Base-by-base conservation (phyloP, 2,329 filamentous ascomycete species). In the Monilinia polystroma region DNA sequence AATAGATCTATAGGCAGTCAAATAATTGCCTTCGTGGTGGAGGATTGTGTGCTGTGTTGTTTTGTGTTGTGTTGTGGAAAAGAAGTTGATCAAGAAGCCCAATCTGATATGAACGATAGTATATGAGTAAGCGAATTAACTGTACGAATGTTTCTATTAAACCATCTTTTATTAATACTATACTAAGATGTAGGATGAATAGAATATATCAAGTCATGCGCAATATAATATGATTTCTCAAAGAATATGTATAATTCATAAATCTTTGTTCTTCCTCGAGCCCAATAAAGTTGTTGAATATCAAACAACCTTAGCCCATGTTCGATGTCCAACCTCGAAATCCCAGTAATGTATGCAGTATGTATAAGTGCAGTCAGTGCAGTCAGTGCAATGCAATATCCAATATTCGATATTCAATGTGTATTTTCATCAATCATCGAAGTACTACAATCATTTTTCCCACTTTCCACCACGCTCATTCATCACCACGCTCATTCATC, bases 41-140 rank as follows among this genome's bases (percentile, higher is more conserved):
- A 45, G n/a, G 12, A n/a, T 62, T 62, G n/a, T 60, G 49, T 29
- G 23, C 23, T 23, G 23, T 23, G 23, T 23, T 60, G 45, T 49
- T 26, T 60, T 60, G 43, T 60, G 49, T 29, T 29, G 49, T 29
- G 23, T 16, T 52, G 49, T 52, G 49, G 12, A 14, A 59, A n/a
- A n/a, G 55, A 58, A 58, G 16, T 38, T 47, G 58, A 51, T 62
- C 23, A 20, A n/a, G 20, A 32, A 32, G n/a, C 58, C 58, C 58
- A 62, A 62, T 38, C 38, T 38, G 45, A 52, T 62, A 62, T 62
- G 32, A 35, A 59, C 29, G 14, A 29, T 45, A 5, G 26, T 11
- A 45, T 47, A 59, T 60, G 29, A 60, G 43, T 60, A 60, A 60
- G 57, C 57, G 14, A 59, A 8, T 41, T 12, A 26, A 45, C 26